phyloP scores from a whole-genome alignment of 139 green algal species.

The Picochlorum sp. region DNA sequence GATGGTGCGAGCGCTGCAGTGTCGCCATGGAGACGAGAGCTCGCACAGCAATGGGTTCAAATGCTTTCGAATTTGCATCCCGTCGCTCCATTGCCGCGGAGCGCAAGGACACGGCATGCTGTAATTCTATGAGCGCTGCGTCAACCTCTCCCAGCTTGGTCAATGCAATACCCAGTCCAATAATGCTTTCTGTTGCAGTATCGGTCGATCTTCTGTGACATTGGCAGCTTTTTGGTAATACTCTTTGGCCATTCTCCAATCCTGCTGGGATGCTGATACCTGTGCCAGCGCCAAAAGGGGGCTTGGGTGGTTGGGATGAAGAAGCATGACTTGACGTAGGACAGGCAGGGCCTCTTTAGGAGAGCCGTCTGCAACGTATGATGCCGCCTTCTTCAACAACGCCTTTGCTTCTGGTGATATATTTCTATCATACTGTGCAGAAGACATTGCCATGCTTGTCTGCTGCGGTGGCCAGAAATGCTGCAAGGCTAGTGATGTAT shows the following conservation, averaged over 20 bases:
- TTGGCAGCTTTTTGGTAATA: conserved; percentile 20
- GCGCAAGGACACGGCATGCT: too few relatives aligned
- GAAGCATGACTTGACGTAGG: conserved; percentile 20
- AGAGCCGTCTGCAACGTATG: conserved; percentile 11
- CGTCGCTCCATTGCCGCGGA: too few relatives aligned
- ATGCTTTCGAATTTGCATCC: too few relatives aligned
- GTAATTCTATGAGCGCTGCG: too few relatives aligned
- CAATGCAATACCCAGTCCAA: conserved; percentile 28
- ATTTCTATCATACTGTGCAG: neutral
- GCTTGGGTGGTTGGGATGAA: conserved; percentile 11
- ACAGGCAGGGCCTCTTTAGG: conserved; percentile 7
- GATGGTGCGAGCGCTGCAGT: neutral
- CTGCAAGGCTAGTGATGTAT: conserved; percentile 40
- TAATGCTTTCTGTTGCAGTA: conserved; percentile 4
- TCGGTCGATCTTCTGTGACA: neutral
- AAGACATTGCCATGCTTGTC: neutral
- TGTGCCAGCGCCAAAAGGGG: conserved; percentile 32
- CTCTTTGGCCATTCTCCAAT: conserved; percentile 27
- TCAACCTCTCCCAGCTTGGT: conserved; percentile 27
- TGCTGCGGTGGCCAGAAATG: neutral
- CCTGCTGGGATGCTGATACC: conserved; percentile 21
- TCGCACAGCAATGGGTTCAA: neutral
- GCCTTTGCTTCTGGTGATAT: neutral
- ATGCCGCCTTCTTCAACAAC: conserved; percentile 24
- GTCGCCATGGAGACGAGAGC: neutral